Base-by-base conservation (phyloP, 768 basidiomycete species). In the Collybiopsis confluens region DNA sequence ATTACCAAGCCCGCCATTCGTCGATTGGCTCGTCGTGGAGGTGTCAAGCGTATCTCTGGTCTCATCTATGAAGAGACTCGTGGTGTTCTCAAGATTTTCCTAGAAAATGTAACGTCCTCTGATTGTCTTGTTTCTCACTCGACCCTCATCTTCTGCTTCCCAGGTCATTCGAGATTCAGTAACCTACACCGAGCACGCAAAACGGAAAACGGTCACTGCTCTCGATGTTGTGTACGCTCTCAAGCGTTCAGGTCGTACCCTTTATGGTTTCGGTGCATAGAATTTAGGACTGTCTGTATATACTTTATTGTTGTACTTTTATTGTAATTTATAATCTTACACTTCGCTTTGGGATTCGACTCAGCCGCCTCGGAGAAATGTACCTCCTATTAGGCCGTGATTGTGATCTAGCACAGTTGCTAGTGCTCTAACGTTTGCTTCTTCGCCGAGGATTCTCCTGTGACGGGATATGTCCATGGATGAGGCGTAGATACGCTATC, bases 121-220 rank as follows among this genome's bases (percentile, higher is more conserved):
- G n/a, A n/a, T n/a, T 37, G 74, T 62, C 54, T 20, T 58, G 55
- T 10, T 7, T 45, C 30, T 9, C 5, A 40, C 45, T 33, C 27
- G 33, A 11, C 13, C 38, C 30, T 28, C 40, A 46, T 50, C 23
- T 45, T 18, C 21, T 35, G n/a, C 18, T 51, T 40, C 28, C 7
- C 59, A 79, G 77, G 75, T 92, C 63, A 92, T 93, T 64, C 85
- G 90, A 61, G 91, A 93, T 74, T 91, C 90, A 1, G 91, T 93
- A 60, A 94, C 91, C 49, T 93, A 94, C 77, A 93, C 92, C 36
- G 91, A 93, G 70, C 91, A 92, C 76, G 90, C 91, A 55, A 92
- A 92, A 73, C 80, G 87, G 40, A 88, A 86, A 71, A 89, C 87
- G 6, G 90, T 91, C 53, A 91, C 90, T 15, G 88, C 90, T 2